A percentile compares a stretch with the other conserved stretches of the same genome.
Conservation (phyloP, 2,329 filamentous ascomycete genomes). For the Pseudohalonectria lignicola region DNA sequence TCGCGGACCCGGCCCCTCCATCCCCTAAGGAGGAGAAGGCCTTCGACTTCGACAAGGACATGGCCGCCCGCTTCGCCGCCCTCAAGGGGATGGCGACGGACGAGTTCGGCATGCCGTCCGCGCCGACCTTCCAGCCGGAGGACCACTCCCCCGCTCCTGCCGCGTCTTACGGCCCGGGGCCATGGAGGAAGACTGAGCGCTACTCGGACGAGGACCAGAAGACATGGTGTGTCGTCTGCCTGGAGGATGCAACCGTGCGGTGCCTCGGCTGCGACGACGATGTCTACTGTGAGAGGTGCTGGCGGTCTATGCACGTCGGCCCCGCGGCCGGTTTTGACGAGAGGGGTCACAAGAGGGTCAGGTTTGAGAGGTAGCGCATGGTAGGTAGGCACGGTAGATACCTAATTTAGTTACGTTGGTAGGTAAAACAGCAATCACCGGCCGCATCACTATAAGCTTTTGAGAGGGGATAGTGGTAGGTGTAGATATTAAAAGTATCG, state of each 20-base stretch:
- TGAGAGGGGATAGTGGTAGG: too few relatives aligned
- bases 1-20: conserved; percentile 22
- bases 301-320: conserved; percentile 69
- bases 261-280: conserved; percentile 64
- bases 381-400: background rate
- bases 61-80: conserved; percentile 40
- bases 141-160: conserved; percentile 21
- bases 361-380: conserved; percentile 25
- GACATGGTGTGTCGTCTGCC: conserved; percentile 74
- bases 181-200: conserved; percentile 25
- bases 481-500: too few relatives aligned
- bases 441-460: too few relatives aligned
- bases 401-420: background rate
- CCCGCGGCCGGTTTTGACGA: conserved; percentile 61
- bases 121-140: conserved; percentile 36
- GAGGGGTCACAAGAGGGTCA: conserved; percentile 54
- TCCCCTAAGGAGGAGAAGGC: conserved; percentile 6
- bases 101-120: conserved; percentile 33
- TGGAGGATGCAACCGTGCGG: conserved; percentile 62
- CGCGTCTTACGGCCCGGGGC: conserved; percentile 4
- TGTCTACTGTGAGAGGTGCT: conserved; percentile 68
- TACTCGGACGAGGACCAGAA: conserved; percentile 62
- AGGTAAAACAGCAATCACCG: too few relatives aligned
- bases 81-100: conserved; percentile 27
- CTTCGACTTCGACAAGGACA: conserved; percentile 29